Base-by-base conservation (phyloP, 148 eudicot species). In the Vaccinium macrocarpon region DNA sequence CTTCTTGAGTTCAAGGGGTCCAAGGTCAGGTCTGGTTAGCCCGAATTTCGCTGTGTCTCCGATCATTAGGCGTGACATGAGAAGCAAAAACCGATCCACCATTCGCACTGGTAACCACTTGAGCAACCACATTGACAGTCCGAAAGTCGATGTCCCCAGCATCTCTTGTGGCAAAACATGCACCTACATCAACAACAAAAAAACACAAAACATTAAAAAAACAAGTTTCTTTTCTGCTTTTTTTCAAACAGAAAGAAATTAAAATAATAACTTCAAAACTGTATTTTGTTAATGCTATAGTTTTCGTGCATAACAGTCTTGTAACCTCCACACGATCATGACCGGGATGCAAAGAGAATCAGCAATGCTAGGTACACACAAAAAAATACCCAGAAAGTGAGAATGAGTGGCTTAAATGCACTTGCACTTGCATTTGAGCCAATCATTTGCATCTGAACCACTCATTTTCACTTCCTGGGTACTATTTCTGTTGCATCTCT, bases 81-180 rank as follows among this genome's bases (percentile, higher is more conserved):
- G 70, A 6, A 93, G 91, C 84, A 93, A 89, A 71, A 93, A 81
- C 23, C 71, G 81, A 84, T 93, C 97, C 23, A 93, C 97, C 16
- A 91, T 35, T 56, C 87, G 82, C 8, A 91, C 49, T 7, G 97
- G 93, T 5, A 93, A 82, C 95, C 91, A 92, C 83, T 92, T 91
- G 59, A 93, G 85, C 88, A 93, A 81, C 79, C 86, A 88, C 86
- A 87, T 89, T 62, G 95, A 89, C 59, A 93, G 59, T 80, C 91
- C 93, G 84, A 93, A 93, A 50, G 95, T 93, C 81, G 97, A 92
- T 75, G 82, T 89, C 49, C 97, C 95, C 8, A 92, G 88, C 87
- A 93, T 89, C 81, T 92, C 90, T 87, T 90, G 93, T 2, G 97
- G 97, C 74, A 92, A 82, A 56, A 93, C 88, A 82, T 93, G 97